phyloP scores from a whole-genome alignment of 441 rosid genomes.

The Arabidopsis hybrid region DNA sequence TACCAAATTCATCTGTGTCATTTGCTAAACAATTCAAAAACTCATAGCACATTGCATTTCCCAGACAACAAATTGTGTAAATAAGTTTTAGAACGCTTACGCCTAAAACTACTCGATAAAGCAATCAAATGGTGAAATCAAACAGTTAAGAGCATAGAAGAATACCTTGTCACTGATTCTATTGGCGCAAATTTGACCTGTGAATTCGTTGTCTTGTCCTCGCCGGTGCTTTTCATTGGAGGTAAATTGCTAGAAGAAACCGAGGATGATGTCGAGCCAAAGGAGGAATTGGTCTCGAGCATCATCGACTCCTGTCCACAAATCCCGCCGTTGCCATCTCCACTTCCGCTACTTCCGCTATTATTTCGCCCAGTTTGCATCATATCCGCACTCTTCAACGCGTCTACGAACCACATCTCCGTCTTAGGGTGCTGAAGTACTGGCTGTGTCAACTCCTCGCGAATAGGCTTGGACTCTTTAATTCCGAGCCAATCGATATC shows the following conservation, averaged over 20 bases:
- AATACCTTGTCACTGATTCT: constrained; percentile 57
- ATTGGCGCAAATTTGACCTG: constrained; percentile 47
- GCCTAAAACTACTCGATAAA: background rate
- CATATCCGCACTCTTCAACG: constrained; percentile 66
- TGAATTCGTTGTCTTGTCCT: constrained; percentile 44
- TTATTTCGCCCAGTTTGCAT: constrained; percentile 48
- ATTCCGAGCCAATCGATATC: constrained; percentile 41
- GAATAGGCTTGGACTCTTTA: constrained; percentile 21
- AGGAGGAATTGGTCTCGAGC: constrained; percentile 76
- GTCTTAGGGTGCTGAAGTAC: constrained; percentile 68
- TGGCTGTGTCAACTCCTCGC: constrained; percentile 34
- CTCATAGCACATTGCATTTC: constrained; percentile 2
- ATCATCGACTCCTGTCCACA: constrained; percentile 69
- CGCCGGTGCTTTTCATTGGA: constrained; percentile 52
- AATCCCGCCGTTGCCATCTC: constrained; percentile 42
- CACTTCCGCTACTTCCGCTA: constrained; percentile 42
- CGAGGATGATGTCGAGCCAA: constrained; percentile 80
- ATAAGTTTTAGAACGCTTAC: background rate
- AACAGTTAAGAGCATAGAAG: background rate
- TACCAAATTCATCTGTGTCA: background rate
- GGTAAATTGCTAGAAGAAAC: constrained; percentile 66
- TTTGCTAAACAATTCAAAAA: constrained; percentile 11
- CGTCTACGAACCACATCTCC: constrained; percentile 81
- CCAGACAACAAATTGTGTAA: constrained; percentile 6
- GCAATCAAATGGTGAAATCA: background rate